Conservation (phyloP, 352 stramenopile genomes). For the Phytophthora sp. region DNA sequence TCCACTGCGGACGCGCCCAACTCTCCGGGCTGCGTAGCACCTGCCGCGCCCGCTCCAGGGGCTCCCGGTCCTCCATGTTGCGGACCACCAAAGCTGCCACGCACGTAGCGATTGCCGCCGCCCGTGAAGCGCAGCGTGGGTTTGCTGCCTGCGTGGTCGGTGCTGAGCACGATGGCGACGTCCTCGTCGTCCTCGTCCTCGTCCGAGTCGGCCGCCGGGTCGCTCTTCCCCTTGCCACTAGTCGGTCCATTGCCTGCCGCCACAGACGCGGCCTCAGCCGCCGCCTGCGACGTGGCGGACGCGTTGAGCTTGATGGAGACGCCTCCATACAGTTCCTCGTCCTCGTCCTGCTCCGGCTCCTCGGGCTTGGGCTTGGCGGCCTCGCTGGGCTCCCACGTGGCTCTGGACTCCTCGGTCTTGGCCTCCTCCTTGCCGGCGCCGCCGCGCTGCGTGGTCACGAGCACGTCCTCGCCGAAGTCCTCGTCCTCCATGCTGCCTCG, state of each 20-base stretch:
- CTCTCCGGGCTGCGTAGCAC: conserved; percentile 24
- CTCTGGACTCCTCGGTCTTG: conserved; percentile 32
- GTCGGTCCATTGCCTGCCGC: not conserved
- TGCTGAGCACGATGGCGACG: conserved; percentile 80
- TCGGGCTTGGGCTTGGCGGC: conserved; percentile 4
- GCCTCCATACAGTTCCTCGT: conserved; percentile 80
- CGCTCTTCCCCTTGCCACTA: conserved; percentile 5
- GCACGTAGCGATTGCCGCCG: conserved; percentile 78
- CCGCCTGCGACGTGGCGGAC: conserved; percentile 32
- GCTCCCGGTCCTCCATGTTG: conserved; percentile 42
- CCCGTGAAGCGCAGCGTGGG: conserved; percentile 81
- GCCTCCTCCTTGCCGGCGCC: conserved; percentile 34
- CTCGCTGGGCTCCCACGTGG: conserved; percentile 28
- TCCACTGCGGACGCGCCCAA: conserved; percentile 12
- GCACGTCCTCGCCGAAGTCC: conserved; percentile 81
- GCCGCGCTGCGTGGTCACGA: conserved; percentile 46
- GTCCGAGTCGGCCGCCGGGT: conserved; percentile 60
- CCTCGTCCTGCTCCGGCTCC: conserved; percentile 61
- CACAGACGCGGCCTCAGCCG: conserved; percentile 14
- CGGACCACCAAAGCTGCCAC: conserved; percentile 51
- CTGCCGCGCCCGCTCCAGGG: not conserved
- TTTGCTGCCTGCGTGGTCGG: conserved; percentile 66
- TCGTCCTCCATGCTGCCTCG: conserved; percentile 55
- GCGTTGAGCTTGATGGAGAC: conserved; percentile 76
- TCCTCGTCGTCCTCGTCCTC: conserved; percentile 88